Conservation (phyloP, 495 filamentous ascomycete genomes). For the Annulohypoxylon maeteangense region DNA sequence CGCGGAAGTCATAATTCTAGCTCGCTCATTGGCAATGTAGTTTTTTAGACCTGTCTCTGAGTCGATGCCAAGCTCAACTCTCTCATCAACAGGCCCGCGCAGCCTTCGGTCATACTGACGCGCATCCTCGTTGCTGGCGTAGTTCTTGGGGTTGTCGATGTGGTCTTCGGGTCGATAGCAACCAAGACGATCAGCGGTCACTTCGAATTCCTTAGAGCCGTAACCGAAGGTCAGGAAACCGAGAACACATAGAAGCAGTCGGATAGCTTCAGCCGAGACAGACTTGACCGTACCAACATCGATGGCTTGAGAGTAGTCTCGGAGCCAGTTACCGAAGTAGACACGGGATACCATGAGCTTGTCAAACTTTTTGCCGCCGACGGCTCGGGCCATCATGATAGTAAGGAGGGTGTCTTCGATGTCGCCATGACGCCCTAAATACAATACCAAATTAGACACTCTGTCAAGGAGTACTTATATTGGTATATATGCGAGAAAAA, state of each 20-base stretch:
- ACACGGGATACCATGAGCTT: conserved; percentile 88
- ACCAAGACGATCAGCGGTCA: conserved; percentile 85
- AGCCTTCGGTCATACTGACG: conserved; percentile 81
- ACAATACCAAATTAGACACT: conserved; percentile 24
- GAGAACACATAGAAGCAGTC: conserved; percentile 76
- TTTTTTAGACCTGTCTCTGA: conserved; percentile 84
- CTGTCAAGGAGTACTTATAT: neutral
- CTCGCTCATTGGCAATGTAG: conserved; percentile 85
- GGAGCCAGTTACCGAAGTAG: conserved; percentile 91
- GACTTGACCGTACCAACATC: conserved; percentile 90
- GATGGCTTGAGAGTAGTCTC: conserved; percentile 83
- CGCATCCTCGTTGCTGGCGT: conserved; percentile 87
- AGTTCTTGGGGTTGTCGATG: conserved; percentile 84
- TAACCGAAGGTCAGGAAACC: conserved; percentile 76
- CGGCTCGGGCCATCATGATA: conserved; percentile 77
- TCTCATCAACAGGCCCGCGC: conserved; percentile 82
- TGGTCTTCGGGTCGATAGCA: conserved; percentile 91
- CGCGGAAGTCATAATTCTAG: conserved; percentile 79
- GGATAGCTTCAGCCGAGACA: conserved; percentile 88
- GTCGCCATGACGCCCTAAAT: conserved; percentile 86
- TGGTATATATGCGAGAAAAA: neutral
- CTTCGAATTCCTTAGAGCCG: conserved; percentile 91
- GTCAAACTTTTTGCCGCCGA: conserved; percentile 85
- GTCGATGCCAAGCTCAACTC: conserved; percentile 80
- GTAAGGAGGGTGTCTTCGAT: conserved; percentile 89